Base-by-base conservation (phyloP, 139 green algal species). In the Chlamydomonas sp. region DNA sequence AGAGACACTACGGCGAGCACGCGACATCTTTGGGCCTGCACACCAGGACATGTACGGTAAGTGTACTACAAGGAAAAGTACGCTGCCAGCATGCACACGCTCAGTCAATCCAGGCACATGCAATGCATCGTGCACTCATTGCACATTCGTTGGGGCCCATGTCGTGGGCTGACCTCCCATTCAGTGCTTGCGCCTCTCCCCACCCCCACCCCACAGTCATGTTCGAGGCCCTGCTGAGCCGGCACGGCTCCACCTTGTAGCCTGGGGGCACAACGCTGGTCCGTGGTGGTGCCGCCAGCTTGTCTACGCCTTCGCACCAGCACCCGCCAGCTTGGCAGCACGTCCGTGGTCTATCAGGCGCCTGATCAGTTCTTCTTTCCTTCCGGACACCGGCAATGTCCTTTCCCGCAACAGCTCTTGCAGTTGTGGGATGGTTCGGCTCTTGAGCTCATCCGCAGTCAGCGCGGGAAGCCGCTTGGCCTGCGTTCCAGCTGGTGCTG, bases 41-140 rank as follows among this genome's bases (percentile, higher is more conserved):
- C 95, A 97, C 83, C 79, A 63, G 60, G 95, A 97, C 89, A 88
- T 97, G 18, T 97, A 96, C 86, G 77, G 84, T 93, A 64, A 88
- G 89, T 72, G 60, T 73, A 57, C 10, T 71, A 49, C 31, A 49
- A 49, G 31, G 31, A 49, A 49, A 49, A 49, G 31, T 49, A 49
- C 31, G 31, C 31, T 49, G 31, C 31, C 31, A 49, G 31, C 31
- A 49, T 49, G 31, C 60, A 16, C 64, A 12, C 64, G 10, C 10
- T 69, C 64, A 69, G 12, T 12, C 10, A 10, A 12, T 69, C 12
- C 64, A 69, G 9, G 64, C 9, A 12, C 10, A 69, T 69, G 64
- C 12, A 69, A 10, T 69, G 9, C 9, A 69, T 12, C 9, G 64
- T 17, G 64, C 12, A 10, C n/a, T n/a, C 8, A 8, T 63, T n/a